phyloP scores from a whole-genome alignment of 768 basidiomycete genomes.

The Lentinus tigrinus region DNA sequence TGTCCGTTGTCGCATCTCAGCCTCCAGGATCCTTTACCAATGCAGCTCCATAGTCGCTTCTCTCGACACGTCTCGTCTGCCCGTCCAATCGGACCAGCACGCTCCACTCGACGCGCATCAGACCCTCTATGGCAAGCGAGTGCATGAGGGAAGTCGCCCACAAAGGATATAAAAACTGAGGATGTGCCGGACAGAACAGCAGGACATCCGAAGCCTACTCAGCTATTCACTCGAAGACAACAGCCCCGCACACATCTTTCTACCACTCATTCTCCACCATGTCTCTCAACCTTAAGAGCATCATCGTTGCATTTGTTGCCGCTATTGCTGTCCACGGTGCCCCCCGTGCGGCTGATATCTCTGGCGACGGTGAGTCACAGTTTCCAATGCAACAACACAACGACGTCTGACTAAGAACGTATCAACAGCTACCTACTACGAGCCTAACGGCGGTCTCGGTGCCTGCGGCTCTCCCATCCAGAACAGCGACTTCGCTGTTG shows the following conservation, averaged over 20 bases:
- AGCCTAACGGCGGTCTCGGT: not conserved
- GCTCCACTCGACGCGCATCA: too few relatives aligned
- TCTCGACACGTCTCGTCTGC: too few relatives aligned
- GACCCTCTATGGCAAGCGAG: too few relatives aligned
- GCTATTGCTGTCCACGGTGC: not conserved
- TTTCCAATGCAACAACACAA: not conserved
- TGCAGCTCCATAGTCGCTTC: too few relatives aligned
- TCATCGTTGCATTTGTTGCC: not conserved
- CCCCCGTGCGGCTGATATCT: not conserved
- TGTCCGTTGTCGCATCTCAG: too few relatives aligned
- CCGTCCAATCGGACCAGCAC: too few relatives aligned
- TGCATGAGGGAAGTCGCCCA: too few relatives aligned
- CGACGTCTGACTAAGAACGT: not conserved
- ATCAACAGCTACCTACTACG: conserved; percentile 2
- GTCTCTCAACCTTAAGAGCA: not conserved
- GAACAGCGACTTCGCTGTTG: conserved; percentile 2
- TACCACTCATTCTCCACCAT: not conserved
- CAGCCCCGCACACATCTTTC: not conserved
- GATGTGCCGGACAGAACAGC: too few relatives aligned
- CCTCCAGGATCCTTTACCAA: too few relatives aligned
- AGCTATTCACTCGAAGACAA: not conserved
- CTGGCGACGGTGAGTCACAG: not conserved
- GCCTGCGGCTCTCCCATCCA: conserved; percentile 3
- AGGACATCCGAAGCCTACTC: not conserved
- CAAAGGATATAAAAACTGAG: too few relatives aligned